Percentiles rank a stretch among this genome's conserved stretches.
Evolutionary conservation across 176 grass and related monocot genomes (phyloP).

Genomic region (Oryza meridionalis): DNA sequence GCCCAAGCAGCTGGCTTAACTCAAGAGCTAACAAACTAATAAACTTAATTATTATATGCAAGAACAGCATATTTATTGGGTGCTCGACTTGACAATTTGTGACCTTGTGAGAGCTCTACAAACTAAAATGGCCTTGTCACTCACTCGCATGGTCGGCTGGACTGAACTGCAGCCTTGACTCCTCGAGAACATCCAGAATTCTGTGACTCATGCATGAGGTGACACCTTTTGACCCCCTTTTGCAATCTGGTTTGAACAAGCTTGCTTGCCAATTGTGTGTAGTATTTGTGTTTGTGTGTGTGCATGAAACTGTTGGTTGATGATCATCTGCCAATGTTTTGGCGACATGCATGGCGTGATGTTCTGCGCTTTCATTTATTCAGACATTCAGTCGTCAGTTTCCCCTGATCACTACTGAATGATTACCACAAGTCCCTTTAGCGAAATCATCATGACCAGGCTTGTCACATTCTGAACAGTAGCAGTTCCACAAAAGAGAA

Average conservation of each 20-base stretch:
- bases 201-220: conserved; percentile 41
- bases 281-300: neutral
- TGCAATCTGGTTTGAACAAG: conserved; percentile 45
- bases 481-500: neutral
- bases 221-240: conserved; percentile 37
- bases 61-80: neutral
- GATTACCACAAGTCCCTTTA: conserved; percentile 27
- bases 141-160: conserved; percentile 45
- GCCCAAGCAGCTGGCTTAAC: conserved; percentile 27
- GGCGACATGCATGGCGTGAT: neutral
- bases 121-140: conserved; percentile 37
- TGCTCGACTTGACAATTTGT: conserved; percentile 8
- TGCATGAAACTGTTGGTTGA: neutral
- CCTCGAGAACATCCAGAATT: conserved; percentile 41
- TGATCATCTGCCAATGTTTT: neutral
- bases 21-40: neutral
- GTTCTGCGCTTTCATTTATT: neutral
- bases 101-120: conserved; percentile 27
- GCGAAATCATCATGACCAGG: conserved; percentile 30
- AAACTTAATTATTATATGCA: neutral
- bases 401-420: conserved; percentile 9
- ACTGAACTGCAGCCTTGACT: conserved; percentile 32
- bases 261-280: neutral
- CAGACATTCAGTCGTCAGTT: neutral
- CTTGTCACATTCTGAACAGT: conserved; percentile 18